Percentiles rank a stretch among this genome's conserved stretches.
phyloP scores from a whole-genome alignment of 257 asterid genomes.

The Pogostemon cablin region DNA sequence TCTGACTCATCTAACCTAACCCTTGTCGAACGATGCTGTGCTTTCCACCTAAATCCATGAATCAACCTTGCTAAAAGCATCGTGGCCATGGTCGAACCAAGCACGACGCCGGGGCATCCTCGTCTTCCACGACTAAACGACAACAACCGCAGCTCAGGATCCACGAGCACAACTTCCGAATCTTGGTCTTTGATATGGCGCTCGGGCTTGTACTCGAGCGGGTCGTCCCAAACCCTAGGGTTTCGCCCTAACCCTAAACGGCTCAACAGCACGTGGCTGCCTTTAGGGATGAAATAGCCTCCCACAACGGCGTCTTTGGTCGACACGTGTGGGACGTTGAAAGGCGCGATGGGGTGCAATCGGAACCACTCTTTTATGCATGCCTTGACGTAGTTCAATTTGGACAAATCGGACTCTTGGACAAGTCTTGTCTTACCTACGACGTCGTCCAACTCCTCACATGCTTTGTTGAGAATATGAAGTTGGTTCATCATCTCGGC shows the following conservation, averaged over 20 bases:
- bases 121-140: conserved; percentile 44
- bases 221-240: conserved; percentile 41
- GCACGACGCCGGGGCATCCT: conserved; percentile 34
- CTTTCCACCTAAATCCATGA: conserved; percentile 28
- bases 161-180: conserved; percentile 16
- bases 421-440: conserved; percentile 34
- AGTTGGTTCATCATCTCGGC: conserved; percentile 34
- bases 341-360: conserved; percentile 36
- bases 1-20: conserved; percentile 17
- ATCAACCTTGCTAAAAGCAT: conserved; percentile 36
- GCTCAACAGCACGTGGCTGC: conserved; percentile 38
- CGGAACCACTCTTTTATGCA: conserved; percentile 36
- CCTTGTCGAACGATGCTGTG: neutral
- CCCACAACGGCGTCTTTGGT: conserved; percentile 24
- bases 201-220: conserved; percentile 33
- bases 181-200: conserved; percentile 24
- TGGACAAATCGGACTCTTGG: conserved; percentile 20
- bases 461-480: conserved; percentile 16
- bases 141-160: conserved; percentile 25
- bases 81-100: conserved; percentile 29
- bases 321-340: conserved; percentile 39
- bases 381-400: conserved; percentile 22
- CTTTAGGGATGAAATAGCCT: conserved; percentile 42
- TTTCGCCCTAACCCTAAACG: conserved; percentile 45
- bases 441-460: conserved; percentile 28